A percentile compares a stretch with the other conserved stretches of the same genome.
phyloP scores from a whole-genome alignment of 2,329 filamentous ascomycete species.

The Plenodomus tracheiphilus region DNA sequence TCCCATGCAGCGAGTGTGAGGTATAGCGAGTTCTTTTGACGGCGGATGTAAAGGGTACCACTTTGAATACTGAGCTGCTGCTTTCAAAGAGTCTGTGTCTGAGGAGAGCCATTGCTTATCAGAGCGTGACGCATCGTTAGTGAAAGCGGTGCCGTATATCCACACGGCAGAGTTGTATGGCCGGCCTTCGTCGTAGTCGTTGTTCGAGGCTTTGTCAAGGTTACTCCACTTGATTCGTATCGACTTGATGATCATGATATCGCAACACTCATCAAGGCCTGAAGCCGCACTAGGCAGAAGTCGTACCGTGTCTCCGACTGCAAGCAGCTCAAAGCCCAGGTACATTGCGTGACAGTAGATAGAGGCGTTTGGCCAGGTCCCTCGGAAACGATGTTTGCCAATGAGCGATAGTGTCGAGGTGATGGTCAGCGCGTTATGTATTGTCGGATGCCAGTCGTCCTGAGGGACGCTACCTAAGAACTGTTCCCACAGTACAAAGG shows the following conservation, averaged over 20 bases:
- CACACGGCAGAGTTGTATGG: slow-evolving; percentile 53
- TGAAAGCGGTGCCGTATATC: slow-evolving; percentile 56
- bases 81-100: slow-evolving; percentile 22
- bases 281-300: slow-evolving; percentile 39
- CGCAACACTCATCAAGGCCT: slow-evolving; percentile 43
- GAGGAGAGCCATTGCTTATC: slow-evolving; percentile 27
- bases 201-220: slow-evolving; percentile 52
- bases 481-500: slow-evolving; percentile 58
- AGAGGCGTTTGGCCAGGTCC: slow-evolving; percentile 57
- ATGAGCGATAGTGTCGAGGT: slow-evolving; percentile 58
- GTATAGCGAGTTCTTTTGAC: slow-evolving; percentile 48
- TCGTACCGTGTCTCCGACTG: slow-evolving; percentile 58
- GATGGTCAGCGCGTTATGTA: slow-evolving; percentile 57
- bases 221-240: slow-evolving; percentile 56
- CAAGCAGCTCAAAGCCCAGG: slow-evolving; percentile 60
- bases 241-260: slow-evolving; percentile 58
- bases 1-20: slow-evolving; percentile 57
- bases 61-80: slow-evolving; percentile 47
- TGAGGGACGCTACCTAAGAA: slow-evolving; percentile 49
- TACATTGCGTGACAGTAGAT: slow-evolving; percentile 60
- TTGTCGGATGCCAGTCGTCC: slow-evolving; percentile 55
- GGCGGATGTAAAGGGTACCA: slow-evolving; percentile 57
- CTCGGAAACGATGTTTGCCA: slow-evolving; percentile 57
- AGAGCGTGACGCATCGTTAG: slow-evolving; percentile 38
- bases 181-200: slow-evolving; percentile 50